Percentiles rank a stretch among this genome's conserved stretches.
Evolutionary conservation across 129 eudicot genomes (phyloP).

Genomic region (Silybum marianum): DNA sequence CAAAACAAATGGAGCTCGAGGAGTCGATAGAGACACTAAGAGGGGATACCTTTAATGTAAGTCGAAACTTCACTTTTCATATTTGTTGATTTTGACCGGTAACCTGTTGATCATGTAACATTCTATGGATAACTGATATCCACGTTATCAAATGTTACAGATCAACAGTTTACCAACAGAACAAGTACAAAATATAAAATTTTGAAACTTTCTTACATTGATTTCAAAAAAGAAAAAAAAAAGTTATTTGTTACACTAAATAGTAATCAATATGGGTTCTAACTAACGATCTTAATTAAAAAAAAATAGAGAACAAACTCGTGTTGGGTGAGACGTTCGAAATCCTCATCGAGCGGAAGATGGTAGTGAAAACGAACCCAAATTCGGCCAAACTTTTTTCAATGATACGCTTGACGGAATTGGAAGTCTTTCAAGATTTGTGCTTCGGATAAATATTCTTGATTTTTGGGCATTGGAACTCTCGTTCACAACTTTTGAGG

Average conservation of each 20-base stretch:
- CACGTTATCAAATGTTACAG: not conserved
- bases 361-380: conserved; percentile 19
- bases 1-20: conserved; percentile 94
- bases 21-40: conserved; percentile 76
- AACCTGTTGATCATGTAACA: not conserved
- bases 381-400: not conserved
- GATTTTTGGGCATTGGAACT: not conserved
- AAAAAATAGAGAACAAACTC: conserved; percentile 46
- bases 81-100: not conserved
- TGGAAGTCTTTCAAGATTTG: not conserved
- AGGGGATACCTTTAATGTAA: conserved; percentile 63
- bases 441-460: conserved; percentile 17
- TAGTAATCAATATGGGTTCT: not conserved
- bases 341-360: conserved; percentile 43
- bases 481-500: conserved; percentile 8
- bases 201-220: not conserved
- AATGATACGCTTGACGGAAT: not conserved
- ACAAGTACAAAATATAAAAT: not conserved
- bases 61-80: conserved; percentile 9
- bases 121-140: not conserved
- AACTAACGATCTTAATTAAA: conserved; percentile 21
- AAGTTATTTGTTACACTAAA: not conserved
- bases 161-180: not conserved
- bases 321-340: conserved; percentile 57
- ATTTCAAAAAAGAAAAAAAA: not conserved